Conservation (phyloP, 495 filamentous ascomycete genomes). For the Rostrohypoxylon terebratum region DNA sequence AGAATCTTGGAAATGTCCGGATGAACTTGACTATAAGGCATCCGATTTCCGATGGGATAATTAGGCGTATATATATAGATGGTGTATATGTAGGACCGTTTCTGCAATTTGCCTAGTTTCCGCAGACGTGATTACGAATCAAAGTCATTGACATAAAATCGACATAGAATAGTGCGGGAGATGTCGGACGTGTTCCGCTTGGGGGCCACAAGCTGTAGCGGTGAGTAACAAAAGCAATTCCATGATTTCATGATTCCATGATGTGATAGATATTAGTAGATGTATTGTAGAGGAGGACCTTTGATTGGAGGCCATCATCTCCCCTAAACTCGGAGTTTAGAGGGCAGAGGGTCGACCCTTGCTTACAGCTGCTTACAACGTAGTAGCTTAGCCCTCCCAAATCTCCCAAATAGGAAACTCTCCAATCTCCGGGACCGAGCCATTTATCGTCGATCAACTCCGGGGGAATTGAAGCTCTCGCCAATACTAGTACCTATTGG, state of each 20-base stretch:
- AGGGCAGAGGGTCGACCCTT: not conserved
- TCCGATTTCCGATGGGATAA: not conserved
- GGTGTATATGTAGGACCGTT: not conserved
- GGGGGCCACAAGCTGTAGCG: not conserved
- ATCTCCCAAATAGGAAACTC: not conserved
- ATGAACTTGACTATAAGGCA: not conserved
- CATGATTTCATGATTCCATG: no score
- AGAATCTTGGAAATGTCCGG: not conserved
- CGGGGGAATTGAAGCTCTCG: not conserved
- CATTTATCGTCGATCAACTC: conserved; percentile 6
- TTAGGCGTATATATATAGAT: not conserved
- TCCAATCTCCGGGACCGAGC: not conserved
- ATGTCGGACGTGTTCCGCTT: not conserved
- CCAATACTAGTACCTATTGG: no score
- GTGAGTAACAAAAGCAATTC: not conserved
- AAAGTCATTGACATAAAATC: no score
- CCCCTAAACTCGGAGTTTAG: not conserved
- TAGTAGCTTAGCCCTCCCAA: not conserved
- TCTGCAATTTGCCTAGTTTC: not conserved
- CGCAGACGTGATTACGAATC: not conserved
- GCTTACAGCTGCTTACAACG: not conserved
- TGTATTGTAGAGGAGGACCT: not conserved
- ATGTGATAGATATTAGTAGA: not conserved
- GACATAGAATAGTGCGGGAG: not conserved
- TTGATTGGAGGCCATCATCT: not conserved